Evolutionary conservation across 164 flowering plant species (phyloP).

Genomic region (Tetrastigma voinierianum): DNA sequence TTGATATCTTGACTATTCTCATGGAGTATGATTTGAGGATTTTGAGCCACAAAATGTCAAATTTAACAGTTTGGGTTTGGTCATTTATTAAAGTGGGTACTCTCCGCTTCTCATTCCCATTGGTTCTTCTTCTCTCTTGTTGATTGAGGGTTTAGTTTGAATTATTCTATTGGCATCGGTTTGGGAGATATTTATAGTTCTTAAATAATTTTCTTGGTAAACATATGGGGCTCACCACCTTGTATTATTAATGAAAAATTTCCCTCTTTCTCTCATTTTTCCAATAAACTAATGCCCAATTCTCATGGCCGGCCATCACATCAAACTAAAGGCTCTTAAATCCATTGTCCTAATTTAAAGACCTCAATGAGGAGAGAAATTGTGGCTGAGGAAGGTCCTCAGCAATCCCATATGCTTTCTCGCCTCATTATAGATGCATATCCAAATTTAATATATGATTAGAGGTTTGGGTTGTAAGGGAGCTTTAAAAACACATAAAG

Average conservation of each 20-base stretch:
- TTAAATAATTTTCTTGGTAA: neutral
- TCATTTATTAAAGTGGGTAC: too few species aligned
- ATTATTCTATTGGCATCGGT: neutral
- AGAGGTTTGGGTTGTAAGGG: neutral
- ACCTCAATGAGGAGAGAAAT: neutral
- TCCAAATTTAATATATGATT: neutral
- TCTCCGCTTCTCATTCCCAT: too few species aligned
- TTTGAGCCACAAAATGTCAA: too few species aligned
- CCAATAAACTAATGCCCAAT: constrained; percentile 9
- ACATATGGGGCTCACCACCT: constrained; percentile 6
- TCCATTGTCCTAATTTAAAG: neutral
- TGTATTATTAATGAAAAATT: neutral
- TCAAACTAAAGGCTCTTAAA: constrained; percentile 1
- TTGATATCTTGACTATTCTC: too few species aligned
- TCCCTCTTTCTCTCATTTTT: neutral
- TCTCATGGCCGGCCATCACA: constrained; percentile 23
- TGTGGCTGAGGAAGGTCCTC: constrained; percentile 12
- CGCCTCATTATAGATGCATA: neutral
- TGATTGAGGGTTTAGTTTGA: neutral
- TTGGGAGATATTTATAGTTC: constrained; percentile 10
- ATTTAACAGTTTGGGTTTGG: too few species aligned
- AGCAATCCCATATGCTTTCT: constrained; percentile 2
- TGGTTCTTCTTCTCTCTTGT: neutral
- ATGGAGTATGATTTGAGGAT: too few species aligned
- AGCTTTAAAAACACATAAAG: neutral